Evolutionary conservation across 257 asterid genomes (phyloP).

Genomic region (Plantago elongata): DNA sequence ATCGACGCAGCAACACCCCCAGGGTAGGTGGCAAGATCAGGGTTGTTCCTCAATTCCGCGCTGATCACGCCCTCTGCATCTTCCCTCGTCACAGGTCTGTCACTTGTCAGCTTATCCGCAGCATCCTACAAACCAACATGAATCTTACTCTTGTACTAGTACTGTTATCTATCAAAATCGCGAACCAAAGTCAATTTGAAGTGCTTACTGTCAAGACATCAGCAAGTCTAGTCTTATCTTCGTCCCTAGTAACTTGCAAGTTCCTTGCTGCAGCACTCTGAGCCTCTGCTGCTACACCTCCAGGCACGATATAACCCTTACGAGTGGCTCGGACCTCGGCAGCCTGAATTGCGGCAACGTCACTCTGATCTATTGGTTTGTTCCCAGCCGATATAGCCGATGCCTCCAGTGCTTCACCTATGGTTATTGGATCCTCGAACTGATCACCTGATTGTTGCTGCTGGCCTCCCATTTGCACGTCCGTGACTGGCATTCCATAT

Average conservation of each 20-base stretch:
- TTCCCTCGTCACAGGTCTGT: slow-evolving; percentile 47
- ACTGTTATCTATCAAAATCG: too few relatives aligned
- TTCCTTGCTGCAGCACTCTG: slow-evolving; percentile 40
- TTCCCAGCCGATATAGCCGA: slow-evolving; percentile 40
- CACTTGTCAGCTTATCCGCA: slow-evolving; percentile 28
- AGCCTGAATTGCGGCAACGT: slow-evolving; percentile 62
- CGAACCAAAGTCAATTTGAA: too few relatives aligned
- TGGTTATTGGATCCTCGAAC: slow-evolving; percentile 32
- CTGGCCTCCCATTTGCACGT: slow-evolving; percentile 4
- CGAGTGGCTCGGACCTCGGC: slow-evolving; percentile 63
- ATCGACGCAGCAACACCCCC: slow-evolving; percentile 54
- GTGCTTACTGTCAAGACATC: slow-evolving; percentile 37
- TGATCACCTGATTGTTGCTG: not conserved
- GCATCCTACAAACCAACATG: slow-evolving; percentile 42
- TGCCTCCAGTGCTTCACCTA: slow-evolving; percentile 75
- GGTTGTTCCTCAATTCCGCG: slow-evolving; percentile 47
- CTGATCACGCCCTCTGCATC: slow-evolving; percentile 53
- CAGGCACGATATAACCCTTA: slow-evolving; percentile 33
- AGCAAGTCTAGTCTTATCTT: slow-evolving; percentile 39
- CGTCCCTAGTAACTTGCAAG: slow-evolving; percentile 16
- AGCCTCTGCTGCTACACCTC: slow-evolving; percentile 52
- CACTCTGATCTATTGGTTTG: slow-evolving; percentile 46
- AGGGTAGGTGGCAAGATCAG: slow-evolving; percentile 32
- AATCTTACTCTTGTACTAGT: too few relatives aligned
- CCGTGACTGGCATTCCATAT: slow-evolving; percentile 21